Evolutionary conservation across 306 rosid genomes (phyloP), one percentile per base, ranked within the genome.

Genomic region (Casuarina equisetifolia): DNA sequence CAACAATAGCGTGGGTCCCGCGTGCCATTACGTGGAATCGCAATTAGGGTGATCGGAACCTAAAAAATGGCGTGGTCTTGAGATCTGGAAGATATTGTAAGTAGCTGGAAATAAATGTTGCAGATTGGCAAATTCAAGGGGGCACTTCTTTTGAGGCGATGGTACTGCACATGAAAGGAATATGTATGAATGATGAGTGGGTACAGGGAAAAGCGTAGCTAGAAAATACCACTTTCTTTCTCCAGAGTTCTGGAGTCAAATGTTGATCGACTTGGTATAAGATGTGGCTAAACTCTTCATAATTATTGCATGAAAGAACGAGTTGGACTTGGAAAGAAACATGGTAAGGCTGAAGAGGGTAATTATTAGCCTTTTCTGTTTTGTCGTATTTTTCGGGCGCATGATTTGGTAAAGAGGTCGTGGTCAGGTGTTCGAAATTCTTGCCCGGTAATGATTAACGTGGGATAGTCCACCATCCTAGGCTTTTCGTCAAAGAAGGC

Each of bases 1-100:
- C 89, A 89, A 3, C 88, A 85, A 2, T 87, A 87, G 78, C 19
- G 39, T n/a, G 12, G 43, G 40, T 6, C 71, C 70, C 50, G n/a
- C 36, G 8, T 19, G 25, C 0, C 42, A 6, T 39, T 15, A 42
- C 71, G 51, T 67, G 71, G 43, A 67, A 67, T 67, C 71, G 71
- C 71, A 67, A n/a, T 58, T 25, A 32, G 25, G 6, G 58, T 6
- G 12, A 16, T 17, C 58, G 19, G 32, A 25, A 25, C 32, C 32
- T 25, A 25, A 25, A 25, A 25, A 25, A 25, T 25, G 32, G 32
- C 1, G 32, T 25, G 32, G 32, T 25, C 0, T 25, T 25, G 32
- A 25, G 32, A 25, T 25, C 32, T 25, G 32, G 32, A 25, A 46
- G 17, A 53, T 53, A 53, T 13, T 53, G 59, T 49, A 49, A 9